Evolutionary conservation across 164 flowering plant genomes (phyloP).

Genomic region (Berberis vulgaris): DNA sequence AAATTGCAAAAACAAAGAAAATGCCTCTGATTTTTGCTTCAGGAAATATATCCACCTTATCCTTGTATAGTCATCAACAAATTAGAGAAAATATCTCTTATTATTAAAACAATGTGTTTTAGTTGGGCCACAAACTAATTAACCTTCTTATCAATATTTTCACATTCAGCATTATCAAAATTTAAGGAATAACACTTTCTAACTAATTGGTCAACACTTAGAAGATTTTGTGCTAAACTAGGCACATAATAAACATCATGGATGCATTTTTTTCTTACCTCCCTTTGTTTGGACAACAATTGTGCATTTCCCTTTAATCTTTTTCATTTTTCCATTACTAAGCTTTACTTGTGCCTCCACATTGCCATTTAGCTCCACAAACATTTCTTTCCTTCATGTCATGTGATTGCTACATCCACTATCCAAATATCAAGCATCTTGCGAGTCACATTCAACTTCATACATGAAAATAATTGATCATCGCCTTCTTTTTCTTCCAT

Average conservation of each 20-base stretch:
- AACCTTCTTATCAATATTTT: not conserved
- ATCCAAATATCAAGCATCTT: conserved; percentile 11
- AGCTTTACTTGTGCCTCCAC: conserved; percentile 5
- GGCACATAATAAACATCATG: conserved; percentile 14
- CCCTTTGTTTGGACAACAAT: conserved; percentile 2
- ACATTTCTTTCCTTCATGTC: conserved; percentile 6
- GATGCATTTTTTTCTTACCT: conserved; percentile 12
- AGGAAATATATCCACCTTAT: not conserved
- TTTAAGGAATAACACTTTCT: not conserved
- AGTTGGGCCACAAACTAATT: not conserved
- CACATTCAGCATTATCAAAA: not conserved
- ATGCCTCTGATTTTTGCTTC: not conserved
- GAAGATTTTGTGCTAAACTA: conserved; percentile 8
- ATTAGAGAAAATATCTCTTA: not conserved
- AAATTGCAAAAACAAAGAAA: not conserved
- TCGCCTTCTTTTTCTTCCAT: not conserved
- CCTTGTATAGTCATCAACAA: not conserved
- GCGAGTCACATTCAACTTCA: not conserved
- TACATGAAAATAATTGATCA: not conserved
- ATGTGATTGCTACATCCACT: conserved; percentile 11
- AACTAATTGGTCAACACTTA: conserved; percentile 4
- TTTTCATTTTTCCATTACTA: conserved; percentile 6
- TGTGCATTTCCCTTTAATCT: not conserved
- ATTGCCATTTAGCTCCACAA: conserved; percentile 10
- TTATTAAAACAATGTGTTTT: not conserved